Conservation (phyloP, 2,329 filamentous ascomycete species). For the Ophiostoma fasciatum region DNA sequence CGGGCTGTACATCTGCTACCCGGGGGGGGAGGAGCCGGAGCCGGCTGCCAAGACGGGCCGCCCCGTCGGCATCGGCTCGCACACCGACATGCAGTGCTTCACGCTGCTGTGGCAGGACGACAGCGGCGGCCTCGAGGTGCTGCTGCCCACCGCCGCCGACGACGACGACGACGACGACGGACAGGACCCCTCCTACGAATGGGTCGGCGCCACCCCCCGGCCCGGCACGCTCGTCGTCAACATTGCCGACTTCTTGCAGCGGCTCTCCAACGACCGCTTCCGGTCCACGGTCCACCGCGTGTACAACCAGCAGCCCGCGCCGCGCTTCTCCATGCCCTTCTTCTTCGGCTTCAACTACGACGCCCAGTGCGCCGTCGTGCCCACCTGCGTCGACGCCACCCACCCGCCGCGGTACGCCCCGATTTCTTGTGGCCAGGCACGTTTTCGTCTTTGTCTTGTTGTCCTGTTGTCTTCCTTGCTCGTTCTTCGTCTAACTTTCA, state of each 20-base stretch:
- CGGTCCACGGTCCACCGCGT: constrained; percentile 13
- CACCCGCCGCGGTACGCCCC: constrained; percentile 28
- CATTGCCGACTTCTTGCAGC: constrained; percentile 13
- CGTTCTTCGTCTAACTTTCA: neutral
- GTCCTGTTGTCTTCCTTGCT: neutral
- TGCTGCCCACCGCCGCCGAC: constrained; percentile 17
- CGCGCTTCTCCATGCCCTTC: constrained; percentile 12
- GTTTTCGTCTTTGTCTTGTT: neutral
- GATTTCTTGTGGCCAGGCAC: constrained; percentile 24
- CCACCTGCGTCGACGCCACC: constrained; percentile 23
- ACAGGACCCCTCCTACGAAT: constrained; percentile 3
- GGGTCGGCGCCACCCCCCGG: constrained; percentile 7
- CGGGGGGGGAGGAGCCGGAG: no score
- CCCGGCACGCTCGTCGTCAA: constrained; percentile 12
- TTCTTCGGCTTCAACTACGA: constrained; percentile 28
- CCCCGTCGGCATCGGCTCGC: constrained; percentile 28
- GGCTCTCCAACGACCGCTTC: constrained; percentile 12
- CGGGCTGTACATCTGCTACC: constrained; percentile 15
- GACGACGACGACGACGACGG: neutral
- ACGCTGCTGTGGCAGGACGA: constrained; percentile 33
- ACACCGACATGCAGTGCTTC: constrained; percentile 33
- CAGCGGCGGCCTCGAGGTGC: constrained; percentile 25
- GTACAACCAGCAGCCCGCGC: constrained; percentile 6
- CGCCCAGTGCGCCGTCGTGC: constrained; percentile 25
- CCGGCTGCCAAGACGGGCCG: neutral